Conservation (phyloP, 495 filamentous ascomycete species). For the Apodospora peruviana region DNA sequence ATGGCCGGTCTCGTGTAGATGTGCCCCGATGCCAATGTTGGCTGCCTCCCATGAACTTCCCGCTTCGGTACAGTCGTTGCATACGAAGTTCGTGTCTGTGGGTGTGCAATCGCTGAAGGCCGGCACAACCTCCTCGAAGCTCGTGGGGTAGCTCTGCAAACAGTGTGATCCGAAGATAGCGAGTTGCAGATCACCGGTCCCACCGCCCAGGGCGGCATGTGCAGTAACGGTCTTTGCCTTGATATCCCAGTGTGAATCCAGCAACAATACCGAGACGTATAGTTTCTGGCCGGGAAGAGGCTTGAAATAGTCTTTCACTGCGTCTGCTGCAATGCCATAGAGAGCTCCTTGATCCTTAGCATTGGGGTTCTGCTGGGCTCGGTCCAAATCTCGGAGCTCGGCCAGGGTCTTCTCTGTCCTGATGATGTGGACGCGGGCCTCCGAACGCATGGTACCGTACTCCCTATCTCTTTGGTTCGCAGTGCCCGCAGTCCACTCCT, state of each 20-base stretch:
- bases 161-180: constrained; percentile 87
- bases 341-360: constrained; percentile 65
- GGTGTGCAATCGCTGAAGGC: constrained; percentile 84
- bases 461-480: constrained; percentile 65
- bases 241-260: constrained; percentile 86
- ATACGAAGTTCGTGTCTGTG: constrained; percentile 74
- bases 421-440: constrained; percentile 82
- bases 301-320: constrained; percentile 69
- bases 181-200: constrained; percentile 64
- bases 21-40: constrained; percentile 86
- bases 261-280: constrained; percentile 75
- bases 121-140: constrained; percentile 78
- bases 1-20: constrained; percentile 84
- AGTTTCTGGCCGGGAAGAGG: constrained; percentile 68
- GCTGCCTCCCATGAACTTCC: constrained; percentile 90
- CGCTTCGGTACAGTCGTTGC: constrained; percentile 76
- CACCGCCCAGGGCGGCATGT: constrained; percentile 73
- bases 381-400: constrained; percentile 71
- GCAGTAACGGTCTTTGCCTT: constrained; percentile 61
- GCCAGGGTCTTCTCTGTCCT: constrained; percentile 75
- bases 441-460: constrained; percentile 70
- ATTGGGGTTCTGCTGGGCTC: constrained; percentile 71
- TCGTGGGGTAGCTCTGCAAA: constrained; percentile 79
- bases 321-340: constrained; percentile 68
- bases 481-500: constrained; percentile 83